These are phyloP conservation scores for Amanita molliuscula DNA, from an alignment of 768 basidiomycete species.

Conservation along the genomic window DNA sequence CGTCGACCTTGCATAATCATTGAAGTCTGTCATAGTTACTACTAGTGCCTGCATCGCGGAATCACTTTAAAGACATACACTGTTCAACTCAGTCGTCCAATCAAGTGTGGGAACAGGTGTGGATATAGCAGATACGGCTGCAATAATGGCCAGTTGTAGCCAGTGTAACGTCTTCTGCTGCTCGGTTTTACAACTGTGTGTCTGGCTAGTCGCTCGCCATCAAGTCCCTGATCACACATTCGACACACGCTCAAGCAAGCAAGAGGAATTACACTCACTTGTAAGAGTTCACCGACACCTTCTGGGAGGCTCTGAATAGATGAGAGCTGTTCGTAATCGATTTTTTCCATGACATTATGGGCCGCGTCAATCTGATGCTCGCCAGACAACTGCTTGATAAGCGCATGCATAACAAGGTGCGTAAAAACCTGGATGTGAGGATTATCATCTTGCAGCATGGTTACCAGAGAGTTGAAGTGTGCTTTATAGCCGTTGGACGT, in stretches of 20 bases:
- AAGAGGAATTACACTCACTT: conserved; percentile 16
- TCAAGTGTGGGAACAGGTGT: conserved; percentile 26
- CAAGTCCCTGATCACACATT: conserved; percentile 27
- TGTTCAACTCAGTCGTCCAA: conserved; percentile 36
- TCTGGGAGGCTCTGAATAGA: conserved; percentile 30
- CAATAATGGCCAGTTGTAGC: conserved; percentile 49
- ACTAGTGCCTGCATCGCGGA: background rate
- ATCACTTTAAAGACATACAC: conserved; percentile 19
- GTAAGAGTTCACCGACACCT: conserved; percentile 18
- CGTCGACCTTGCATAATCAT: conserved; percentile 18
- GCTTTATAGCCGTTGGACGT: conserved; percentile 31
- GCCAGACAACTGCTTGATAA: conserved; percentile 47
- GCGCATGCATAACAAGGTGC: conserved; percentile 50
- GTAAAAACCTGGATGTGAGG: conserved; percentile 46
- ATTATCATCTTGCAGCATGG: conserved; percentile 37
- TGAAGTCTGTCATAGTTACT: conserved; percentile 3
- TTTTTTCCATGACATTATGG: conserved; percentile 31
- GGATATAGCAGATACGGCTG: conserved; percentile 36
- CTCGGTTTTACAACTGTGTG: conserved; percentile 49
- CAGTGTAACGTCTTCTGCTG: conserved; percentile 44
- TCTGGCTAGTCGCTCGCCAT: conserved; percentile 33
- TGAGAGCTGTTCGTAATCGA: conserved; percentile 35
- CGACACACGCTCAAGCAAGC: background rate
- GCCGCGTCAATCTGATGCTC: conserved; percentile 50
- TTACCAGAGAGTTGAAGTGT: conserved; percentile 40